Percentiles rank a stretch among this genome's conserved stretches.
Conservation (phyloP, 495 filamentous ascomycete genomes). For the Penicillium steckii region DNA sequence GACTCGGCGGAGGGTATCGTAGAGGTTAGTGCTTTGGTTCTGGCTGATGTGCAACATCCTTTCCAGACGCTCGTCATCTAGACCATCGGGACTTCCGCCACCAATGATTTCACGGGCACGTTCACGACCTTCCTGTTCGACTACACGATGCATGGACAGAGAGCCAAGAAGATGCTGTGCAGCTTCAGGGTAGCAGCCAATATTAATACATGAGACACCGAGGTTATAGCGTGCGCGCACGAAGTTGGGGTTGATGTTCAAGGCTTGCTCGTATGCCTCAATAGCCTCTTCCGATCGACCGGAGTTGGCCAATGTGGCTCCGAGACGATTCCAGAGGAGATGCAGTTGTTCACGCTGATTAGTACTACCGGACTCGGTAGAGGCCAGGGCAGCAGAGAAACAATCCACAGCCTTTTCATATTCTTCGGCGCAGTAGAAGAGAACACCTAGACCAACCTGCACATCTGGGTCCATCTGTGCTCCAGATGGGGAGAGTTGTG, state of each 20-base stretch:
- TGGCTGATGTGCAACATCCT: conserved; percentile 72
- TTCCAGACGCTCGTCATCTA: conserved; percentile 69
- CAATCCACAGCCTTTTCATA: conserved; percentile 99
- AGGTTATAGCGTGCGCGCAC: conserved; percentile 96
- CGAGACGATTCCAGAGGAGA: conserved; percentile 96
- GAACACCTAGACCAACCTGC: conserved; percentile 92
- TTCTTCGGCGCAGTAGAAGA: conserved; percentile 97
- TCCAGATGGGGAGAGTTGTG: conserved; percentile 84
- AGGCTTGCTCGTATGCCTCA: conserved; percentile 88
- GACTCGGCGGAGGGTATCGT: conserved; percentile 87
- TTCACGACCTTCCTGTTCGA: conserved; percentile 80
- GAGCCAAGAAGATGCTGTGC: conserved; percentile 93
- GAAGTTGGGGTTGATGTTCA: conserved; percentile 88
- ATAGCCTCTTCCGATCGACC: conserved; percentile 94
- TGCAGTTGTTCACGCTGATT: conserved; percentile 80
- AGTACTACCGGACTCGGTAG: conserved; percentile 70
- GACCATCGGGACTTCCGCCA: conserved; percentile 49
- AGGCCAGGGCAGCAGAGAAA: conserved; percentile 85
- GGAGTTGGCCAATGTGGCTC: conserved; percentile 92
- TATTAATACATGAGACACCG: conserved; percentile 95
- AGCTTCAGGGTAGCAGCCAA: conserved; percentile 89
- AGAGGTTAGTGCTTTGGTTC: conserved; percentile 94
- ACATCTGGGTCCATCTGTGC: conserved; percentile 96
- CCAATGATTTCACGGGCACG: conserved; percentile 80
- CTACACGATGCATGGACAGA: conserved; percentile 93